A percentile compares a stretch with the other conserved stretches of the same genome.
Conservation (phyloP, 2,329 filamentous ascomycete species). For the Microcyclosporella mali region DNA sequence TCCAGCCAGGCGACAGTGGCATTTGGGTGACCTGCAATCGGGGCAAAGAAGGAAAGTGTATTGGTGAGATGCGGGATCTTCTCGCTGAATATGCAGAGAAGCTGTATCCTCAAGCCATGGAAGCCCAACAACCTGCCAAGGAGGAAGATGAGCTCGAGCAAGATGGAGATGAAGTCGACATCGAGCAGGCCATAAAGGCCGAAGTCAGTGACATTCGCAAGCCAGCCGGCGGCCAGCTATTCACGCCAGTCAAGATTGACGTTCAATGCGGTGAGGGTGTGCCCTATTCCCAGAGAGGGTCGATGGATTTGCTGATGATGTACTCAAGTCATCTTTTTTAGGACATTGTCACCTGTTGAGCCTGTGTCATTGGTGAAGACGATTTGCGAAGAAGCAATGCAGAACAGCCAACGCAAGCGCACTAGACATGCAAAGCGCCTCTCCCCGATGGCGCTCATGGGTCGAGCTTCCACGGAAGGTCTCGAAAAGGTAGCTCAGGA, state of each 20-base stretch:
- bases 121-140: slow-evolving; percentile 2
- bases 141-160: slow-evolving; percentile 22
- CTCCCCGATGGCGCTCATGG: slow-evolving; percentile 53
- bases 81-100: slow-evolving; percentile 62
- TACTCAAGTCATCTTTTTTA: slow-evolving; percentile 52
- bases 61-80: slow-evolving; percentile 59
- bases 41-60: slow-evolving; percentile 63
- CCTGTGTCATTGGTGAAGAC: slow-evolving; percentile 55
- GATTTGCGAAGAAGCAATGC: slow-evolving; percentile 52
- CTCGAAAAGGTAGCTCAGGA: slow-evolving; percentile 58
- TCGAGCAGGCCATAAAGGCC: slow-evolving; percentile 65
- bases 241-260: slow-evolving; percentile 49
- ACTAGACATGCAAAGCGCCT: slow-evolving; percentile 56
- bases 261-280: slow-evolving; percentile 47
- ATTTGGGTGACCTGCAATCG: slow-evolving; percentile 74
- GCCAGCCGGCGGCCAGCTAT: slow-evolving; percentile 43
- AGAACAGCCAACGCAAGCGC: slow-evolving; percentile 45
- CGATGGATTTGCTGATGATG: slow-evolving; percentile 5
- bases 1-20: slow-evolving; percentile 64
- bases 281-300: slow-evolving; percentile 1
- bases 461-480: slow-evolving; percentile 63
- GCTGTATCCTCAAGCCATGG: slow-evolving; percentile 39
- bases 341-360: slow-evolving; percentile 50
- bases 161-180: slow-evolving; percentile 47
- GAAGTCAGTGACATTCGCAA: slow-evolving; percentile 62